Base-by-base conservation (phyloP, 148 eudicot genomes). In the Simmondsia chinensis region DNA sequence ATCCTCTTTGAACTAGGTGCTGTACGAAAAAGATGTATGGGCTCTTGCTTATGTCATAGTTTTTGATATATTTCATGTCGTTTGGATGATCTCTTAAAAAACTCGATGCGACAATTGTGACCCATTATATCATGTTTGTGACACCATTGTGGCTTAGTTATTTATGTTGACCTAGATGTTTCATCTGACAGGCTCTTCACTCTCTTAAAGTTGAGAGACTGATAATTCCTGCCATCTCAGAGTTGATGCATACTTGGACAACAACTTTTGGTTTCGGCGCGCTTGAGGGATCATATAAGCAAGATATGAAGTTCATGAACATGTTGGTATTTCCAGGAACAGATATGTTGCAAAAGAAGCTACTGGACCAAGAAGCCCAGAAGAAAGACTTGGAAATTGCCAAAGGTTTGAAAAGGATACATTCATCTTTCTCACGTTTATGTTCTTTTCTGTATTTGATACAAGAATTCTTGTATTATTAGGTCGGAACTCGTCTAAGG, bases 301-400 rank as follows among this genome's bases (percentile, higher is more conserved):
- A 65, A 56, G 94, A 72, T 61, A 64, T 82, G 71, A 82, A 65
- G 62, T 58, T 70, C 50, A 33, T 83, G 59, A 91, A 86, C 55
- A 79, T 91, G 94, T 62, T 91, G 75, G 94, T 80, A 56, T 86
- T 91, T 64, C 99, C 95, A 37, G 94, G 95, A 60, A 71, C 85
- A 1, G 95, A 91, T 69, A 76, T 91, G 99, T 66, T 91, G 54
- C 83, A 72, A 47, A 86, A 91, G 70, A 69, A 64, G 45, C 39
- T 85, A 29, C 26, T 47, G 33, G 65, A 72, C 62, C 61, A 34
- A 61, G 71, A 63, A 40, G 50, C 53, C 28, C 13, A 47, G 14
- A 65, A 61, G 23, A 72, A 48, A 54, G 75, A 57, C 18, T 39
- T 35, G 18, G 31, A 51, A 44, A 61, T 52, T 35, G 20, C 32